phyloP scores from a whole-genome alignment of 2,329 filamentous ascomycete species.

The Leptographium lundbergii region DNA sequence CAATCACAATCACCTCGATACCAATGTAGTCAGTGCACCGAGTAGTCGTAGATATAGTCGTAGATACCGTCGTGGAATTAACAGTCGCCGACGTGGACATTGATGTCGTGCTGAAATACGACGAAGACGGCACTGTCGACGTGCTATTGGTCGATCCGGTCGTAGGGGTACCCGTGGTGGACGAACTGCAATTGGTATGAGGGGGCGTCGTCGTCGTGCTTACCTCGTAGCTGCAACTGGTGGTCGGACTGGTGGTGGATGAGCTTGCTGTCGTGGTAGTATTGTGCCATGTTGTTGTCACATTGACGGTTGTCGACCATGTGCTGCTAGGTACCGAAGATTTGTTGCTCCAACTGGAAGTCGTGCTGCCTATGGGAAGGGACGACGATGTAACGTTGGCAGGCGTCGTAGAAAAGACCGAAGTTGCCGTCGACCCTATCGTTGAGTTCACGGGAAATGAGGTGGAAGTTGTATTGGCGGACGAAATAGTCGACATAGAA shows the following conservation, averaged over 20 bases:
- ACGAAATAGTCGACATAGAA: neutral
- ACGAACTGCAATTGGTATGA: too few species aligned
- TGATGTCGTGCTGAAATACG: neutral
- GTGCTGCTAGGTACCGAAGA: neutral
- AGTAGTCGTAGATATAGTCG: neutral
- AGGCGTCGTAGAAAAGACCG: neutral
- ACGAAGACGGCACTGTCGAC: neutral
- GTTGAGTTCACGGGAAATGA: neutral
- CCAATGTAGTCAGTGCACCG: neutral
- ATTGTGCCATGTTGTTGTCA: too few species aligned
- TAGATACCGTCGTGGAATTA: neutral
- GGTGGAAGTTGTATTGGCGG: neutral
- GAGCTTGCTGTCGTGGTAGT: neutral
- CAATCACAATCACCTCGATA: conserved; percentile 6
- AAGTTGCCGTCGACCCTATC: neutral
- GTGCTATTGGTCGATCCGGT: neutral
- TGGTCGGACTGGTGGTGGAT: neutral
- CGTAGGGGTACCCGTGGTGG: too few species aligned
- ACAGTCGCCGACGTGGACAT: neutral
- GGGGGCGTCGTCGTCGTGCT: too few species aligned
- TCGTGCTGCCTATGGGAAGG: neutral
- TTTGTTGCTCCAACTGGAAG: neutral
- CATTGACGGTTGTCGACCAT: neutral
- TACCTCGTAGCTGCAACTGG: neutral
- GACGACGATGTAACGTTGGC: neutral